Conservation (phyloP, 805 yeast genomes). For the Grigorovia yakushimaensis region DNA sequence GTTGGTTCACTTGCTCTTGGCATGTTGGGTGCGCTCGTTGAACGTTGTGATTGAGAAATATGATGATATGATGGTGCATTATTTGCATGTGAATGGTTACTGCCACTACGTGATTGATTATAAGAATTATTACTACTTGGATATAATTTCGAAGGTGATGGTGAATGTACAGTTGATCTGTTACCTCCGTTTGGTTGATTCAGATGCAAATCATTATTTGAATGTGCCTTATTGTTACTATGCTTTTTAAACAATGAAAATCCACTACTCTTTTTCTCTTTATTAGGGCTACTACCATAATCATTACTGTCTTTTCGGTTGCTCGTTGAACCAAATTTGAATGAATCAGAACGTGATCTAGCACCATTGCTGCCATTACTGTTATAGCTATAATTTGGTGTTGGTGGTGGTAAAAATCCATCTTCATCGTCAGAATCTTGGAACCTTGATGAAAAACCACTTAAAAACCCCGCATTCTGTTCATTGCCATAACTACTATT, state of each 20-base stretch:
- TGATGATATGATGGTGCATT: background rate
- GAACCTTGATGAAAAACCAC: slow-evolving; percentile 38
- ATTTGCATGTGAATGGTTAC: background rate
- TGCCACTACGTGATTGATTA: background rate
- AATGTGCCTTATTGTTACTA: slow-evolving; percentile 1
- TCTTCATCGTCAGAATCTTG: slow-evolving; percentile 56
- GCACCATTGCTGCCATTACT: background rate
- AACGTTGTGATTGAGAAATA: background rate
- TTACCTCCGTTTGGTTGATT: background rate
- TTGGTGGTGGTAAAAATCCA: slow-evolving; percentile 21
- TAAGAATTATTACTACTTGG: slow-evolving; percentile 2
- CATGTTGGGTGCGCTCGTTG: background rate
- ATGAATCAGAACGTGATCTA: slow-evolving; percentile 4
- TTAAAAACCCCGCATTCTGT: background rate
- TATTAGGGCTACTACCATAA: background rate
- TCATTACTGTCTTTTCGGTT: background rate
- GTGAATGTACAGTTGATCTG: background rate
- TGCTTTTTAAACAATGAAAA: slow-evolving; percentile 14
- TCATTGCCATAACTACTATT: slow-evolving; percentile 7
- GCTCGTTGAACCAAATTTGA: slow-evolving; percentile 1
- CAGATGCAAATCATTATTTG: background rate
- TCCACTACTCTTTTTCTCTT: slow-evolving; percentile 6
- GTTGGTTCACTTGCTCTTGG: slow-evolving; percentile 10
- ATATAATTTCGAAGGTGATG: slow-evolving; percentile 5
- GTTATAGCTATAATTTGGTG: background rate